Conservation (phyloP, 129 eudicot species). For the Flaveria bidentis region DNA sequence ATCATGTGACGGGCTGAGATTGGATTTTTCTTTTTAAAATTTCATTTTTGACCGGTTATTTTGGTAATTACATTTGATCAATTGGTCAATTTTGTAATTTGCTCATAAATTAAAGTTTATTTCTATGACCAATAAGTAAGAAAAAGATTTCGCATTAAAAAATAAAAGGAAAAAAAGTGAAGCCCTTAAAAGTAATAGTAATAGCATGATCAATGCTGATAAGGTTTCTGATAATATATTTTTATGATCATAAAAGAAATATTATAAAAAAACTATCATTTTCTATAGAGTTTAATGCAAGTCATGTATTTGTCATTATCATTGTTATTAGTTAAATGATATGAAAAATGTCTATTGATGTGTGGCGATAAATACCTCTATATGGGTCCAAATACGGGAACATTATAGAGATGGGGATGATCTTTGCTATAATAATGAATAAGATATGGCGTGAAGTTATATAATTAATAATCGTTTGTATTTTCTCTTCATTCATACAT, state of each 20-base stretch:
- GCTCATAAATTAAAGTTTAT: no score
- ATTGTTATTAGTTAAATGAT: neutral
- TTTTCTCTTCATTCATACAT: neutral
- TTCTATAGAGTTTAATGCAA: neutral
- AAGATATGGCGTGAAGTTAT: neutral
- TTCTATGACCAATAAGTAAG: neutral
- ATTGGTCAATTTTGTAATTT: no score
- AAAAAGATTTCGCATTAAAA: neutral
- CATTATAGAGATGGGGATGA: neutral
- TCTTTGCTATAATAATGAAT: no score
- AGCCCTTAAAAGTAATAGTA: neutral
- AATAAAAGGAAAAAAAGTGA: neutral
- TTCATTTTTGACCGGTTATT: no score
- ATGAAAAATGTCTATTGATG: neutral
- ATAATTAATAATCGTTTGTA: neutral
- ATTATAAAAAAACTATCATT: neutral
- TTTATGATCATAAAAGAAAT: neutral
- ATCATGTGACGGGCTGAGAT: no score
- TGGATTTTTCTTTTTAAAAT: no score
- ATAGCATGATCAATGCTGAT: neutral
- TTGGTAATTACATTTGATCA: no score
- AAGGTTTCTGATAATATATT: no score
- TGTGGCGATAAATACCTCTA: neutral
- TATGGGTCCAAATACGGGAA: neutral
- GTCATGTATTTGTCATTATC: neutral